Evolutionary conservation across 2,329 filamentous ascomycete genomes (phyloP).

Genomic region (Didymella arachidicola): DNA sequence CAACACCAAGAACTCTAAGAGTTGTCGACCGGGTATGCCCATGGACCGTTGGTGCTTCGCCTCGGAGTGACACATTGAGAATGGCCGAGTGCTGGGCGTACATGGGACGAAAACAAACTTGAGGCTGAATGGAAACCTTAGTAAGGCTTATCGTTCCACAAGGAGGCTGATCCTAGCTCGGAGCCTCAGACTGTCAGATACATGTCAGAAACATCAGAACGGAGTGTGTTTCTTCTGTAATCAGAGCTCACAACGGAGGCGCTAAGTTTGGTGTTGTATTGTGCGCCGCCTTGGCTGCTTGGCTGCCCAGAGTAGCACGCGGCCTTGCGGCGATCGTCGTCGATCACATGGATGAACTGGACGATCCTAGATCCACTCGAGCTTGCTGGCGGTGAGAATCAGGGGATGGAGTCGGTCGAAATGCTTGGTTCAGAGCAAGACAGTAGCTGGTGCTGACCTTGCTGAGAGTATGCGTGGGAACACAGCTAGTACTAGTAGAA

Average conservation of each 20-base stretch:
- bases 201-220: conserved; percentile 18
- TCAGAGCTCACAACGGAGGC: neutral
- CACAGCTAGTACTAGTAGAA: neutral
- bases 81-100: conserved; percentile 17
- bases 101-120: conserved; percentile 20
- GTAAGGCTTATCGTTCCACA: conserved; percentile 13
- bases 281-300: conserved; percentile 17
- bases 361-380: neutral
- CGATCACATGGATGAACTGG: conserved; percentile 14
- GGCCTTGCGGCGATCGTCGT: conserved; percentile 19
- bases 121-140: conserved; percentile 17
- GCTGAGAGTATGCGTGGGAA: conserved; percentile 4
- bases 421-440: neutral
- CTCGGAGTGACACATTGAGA: conserved; percentile 13
- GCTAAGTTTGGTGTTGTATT: conserved; percentile 6
- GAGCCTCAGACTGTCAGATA: neutral
- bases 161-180: neutral
- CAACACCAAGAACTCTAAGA: conserved; percentile 1
- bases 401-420: conserved; percentile 2
- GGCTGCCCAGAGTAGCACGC: conserved; percentile 18
- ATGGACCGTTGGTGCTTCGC: conserved; percentile 13
- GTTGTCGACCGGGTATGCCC: conserved; percentile 1
- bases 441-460: neutral
- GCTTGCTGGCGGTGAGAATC: conserved; percentile 11
- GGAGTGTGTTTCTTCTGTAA: neutral